Evolutionary conservation across 371 early-diverging fungal species (phyloP).

Genomic region (Mucor sp.): DNA sequence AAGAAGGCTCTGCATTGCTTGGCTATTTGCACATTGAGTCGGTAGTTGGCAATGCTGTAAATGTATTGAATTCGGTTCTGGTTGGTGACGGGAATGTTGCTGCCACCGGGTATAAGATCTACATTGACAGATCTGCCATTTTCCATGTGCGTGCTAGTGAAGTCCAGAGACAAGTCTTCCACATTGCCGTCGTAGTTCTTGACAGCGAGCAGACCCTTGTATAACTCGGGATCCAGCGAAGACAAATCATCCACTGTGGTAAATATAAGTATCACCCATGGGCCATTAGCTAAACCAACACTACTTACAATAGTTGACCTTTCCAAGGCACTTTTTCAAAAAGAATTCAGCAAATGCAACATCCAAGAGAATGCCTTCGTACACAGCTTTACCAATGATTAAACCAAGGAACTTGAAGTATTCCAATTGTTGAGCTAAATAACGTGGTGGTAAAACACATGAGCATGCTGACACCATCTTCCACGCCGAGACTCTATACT

Average conservation of each 20-base stretch:
- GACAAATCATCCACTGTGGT: constrained; percentile 91
- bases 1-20: constrained; percentile 86
- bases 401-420: constrained; percentile 88
- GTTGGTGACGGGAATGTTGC: constrained; percentile 76
- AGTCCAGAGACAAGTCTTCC: constrained; percentile 79
- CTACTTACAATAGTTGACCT: constrained; percentile 64
- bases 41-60: constrained; percentile 81
- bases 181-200: constrained; percentile 80
- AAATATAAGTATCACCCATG: too few relatives aligned
- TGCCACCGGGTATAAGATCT: constrained; percentile 80
- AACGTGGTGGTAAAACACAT: neutral
- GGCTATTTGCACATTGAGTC: constrained; percentile 78
- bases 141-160: constrained; percentile 75
- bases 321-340: constrained; percentile 84
- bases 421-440: constrained; percentile 59
- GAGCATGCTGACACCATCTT: neutral
- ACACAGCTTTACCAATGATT: constrained; percentile 93
- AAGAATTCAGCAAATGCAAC: constrained; percentile 93
- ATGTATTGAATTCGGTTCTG: constrained; percentile 82
- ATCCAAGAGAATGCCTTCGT: constrained; percentile 93
- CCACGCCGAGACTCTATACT: constrained; percentile 8
- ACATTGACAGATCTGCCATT: constrained; percentile 58
- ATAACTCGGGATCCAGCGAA: constrained; percentile 85
- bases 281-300: too few relatives aligned
- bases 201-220: constrained; percentile 78